Percentiles rank a stretch among this genome's conserved stretches.
Conservation (phyloP, 2,329 filamentous ascomycete genomes). For the Neoarthrinium moseri region DNA sequence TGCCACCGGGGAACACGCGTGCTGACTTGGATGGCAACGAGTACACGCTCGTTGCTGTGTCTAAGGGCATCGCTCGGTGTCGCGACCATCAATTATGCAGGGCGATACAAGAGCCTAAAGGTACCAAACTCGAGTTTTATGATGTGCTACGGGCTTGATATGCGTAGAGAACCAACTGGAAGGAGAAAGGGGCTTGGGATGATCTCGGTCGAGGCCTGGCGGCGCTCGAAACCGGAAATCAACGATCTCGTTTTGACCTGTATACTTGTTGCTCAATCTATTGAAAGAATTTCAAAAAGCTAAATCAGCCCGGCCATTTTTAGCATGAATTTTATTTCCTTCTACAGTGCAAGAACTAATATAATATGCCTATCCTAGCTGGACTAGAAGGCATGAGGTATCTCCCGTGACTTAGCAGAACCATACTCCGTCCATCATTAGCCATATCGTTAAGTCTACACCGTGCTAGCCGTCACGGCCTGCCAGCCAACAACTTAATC, state of each 20-base stretch:
- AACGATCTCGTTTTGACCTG: neutral
- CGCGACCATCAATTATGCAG: neutral
- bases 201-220: neutral
- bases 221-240: neutral
- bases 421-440: conserved; percentile 17
- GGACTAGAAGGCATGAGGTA: too few relatives aligned
- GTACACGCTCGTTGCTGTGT: neutral
- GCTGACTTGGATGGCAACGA: neutral
- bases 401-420: too few relatives aligned
- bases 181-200: neutral
- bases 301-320: too few relatives aligned
- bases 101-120: neutral
- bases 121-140: neutral
- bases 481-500: too few relatives aligned
- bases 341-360: too few relatives aligned
- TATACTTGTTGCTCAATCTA: too few relatives aligned
- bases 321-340: too few relatives aligned
- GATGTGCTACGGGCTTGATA: neutral
- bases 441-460: too few relatives aligned
- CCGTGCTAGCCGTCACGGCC: too few relatives aligned
- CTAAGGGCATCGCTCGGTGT: neutral
- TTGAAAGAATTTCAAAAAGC: too few relatives aligned
- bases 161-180: neutral
- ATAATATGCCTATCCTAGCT: too few relatives aligned
- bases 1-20: too few relatives aligned